Conservation (phyloP, 257 asterid genomes). For the Ballota nigra region DNA sequence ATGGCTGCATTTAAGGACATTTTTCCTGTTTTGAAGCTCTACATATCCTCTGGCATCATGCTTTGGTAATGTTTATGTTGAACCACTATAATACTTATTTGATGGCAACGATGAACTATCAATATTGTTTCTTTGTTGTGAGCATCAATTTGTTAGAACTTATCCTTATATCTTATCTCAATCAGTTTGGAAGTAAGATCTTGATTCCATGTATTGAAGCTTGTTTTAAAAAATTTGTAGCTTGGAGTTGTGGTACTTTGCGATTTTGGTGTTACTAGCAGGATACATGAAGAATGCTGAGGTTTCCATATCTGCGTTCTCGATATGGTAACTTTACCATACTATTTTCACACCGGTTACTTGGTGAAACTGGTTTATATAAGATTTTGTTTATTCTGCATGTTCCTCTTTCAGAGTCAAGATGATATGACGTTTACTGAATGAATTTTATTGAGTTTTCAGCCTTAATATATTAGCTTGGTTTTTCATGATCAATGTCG, state of each 20-base stretch:
- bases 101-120: too few species aligned
- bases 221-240: constrained; percentile 15
- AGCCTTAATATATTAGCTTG: constrained; percentile 51
- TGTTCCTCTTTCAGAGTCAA: neutral
- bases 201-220: too few species aligned
- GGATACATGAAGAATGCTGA: constrained; percentile 57
- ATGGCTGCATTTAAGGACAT: constrained; percentile 44
- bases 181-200: too few species aligned
- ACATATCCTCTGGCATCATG: constrained; percentile 58
- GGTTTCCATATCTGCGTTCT: constrained; percentile 42
- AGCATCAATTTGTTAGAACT: too few species aligned
- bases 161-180: too few species aligned
- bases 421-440: neutral
- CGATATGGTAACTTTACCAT: constrained; percentile 11
- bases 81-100: too few species aligned
- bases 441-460: constrained; percentile 7
- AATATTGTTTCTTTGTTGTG: too few species aligned
- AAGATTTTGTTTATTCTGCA: neutral
- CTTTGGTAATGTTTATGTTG: constrained; percentile 49
- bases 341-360: too few species aligned
- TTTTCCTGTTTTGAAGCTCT: constrained; percentile 28
- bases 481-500: constrained; percentile 53
- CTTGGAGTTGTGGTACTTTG: constrained; percentile 64
- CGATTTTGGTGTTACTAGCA: constrained; percentile 54
- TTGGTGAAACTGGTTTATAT: neutral